Conservation (phyloP, 2,329 filamentous ascomycete genomes). For the Tolypocladium pustulatum region DNA sequence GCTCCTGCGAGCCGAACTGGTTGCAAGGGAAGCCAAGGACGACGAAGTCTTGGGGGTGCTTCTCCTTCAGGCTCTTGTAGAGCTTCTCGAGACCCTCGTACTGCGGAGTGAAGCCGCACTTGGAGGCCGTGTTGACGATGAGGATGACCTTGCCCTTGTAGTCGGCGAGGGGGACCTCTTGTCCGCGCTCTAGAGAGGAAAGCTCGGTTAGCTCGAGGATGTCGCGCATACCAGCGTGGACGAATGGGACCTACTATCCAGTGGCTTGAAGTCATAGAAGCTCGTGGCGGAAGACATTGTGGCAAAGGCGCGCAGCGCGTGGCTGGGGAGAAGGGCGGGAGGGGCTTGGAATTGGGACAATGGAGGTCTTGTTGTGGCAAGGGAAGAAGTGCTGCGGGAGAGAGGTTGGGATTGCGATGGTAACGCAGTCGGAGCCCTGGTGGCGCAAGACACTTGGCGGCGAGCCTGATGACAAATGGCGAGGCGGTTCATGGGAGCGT, state of each 20-base stretch:
- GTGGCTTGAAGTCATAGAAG: conserved; percentile 79
- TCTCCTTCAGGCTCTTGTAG: conserved; percentile 64
- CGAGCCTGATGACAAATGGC: conserved; percentile 5
- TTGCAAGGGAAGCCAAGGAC: conserved; percentile 98
- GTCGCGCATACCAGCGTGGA: neutral
- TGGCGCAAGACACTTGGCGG: neutral
- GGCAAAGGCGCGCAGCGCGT: conserved; percentile 2
- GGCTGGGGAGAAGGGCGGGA: neutral
- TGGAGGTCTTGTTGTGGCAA: neutral
- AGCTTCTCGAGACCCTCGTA: conserved; percentile 84
- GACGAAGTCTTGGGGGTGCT: conserved; percentile 65
- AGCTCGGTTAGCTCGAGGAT: conserved; percentile 6
- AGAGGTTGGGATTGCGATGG: conserved; percentile 1
- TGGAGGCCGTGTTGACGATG: conserved; percentile 94
- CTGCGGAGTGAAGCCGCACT: conserved; percentile 97
- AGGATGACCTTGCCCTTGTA: conserved; percentile 91
- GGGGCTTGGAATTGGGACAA: neutral
- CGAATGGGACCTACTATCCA: conserved; percentile 49
- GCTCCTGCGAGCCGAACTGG: conserved; percentile 89
- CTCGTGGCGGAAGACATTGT: conserved; percentile 29
- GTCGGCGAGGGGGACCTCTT: conserved; percentile 55
- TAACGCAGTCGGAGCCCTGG: neutral
- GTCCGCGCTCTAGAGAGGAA: conserved; percentile 38
- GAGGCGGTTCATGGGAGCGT: conserved; percentile 1
- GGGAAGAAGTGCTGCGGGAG: neutral